These are phyloP conservation scores for Henningerozyma blattae DNA, from an alignment of 805 yeast species.

Conservation along the genomic window DNA sequence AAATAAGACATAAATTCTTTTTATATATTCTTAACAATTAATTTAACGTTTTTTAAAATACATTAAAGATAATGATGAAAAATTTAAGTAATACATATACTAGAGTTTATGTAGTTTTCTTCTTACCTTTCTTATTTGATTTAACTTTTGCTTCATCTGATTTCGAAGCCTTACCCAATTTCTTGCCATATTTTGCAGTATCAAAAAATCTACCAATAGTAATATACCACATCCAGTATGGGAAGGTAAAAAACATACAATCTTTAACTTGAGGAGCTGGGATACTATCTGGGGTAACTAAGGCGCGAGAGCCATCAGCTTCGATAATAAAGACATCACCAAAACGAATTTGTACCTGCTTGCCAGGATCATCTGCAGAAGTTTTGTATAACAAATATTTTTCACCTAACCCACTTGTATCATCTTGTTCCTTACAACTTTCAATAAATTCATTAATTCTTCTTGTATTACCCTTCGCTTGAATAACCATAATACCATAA, in stretches of 20 bases:
- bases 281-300: conserved; percentile 38
- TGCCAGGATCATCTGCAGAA: conserved; percentile 34
- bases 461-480: conserved; percentile 42
- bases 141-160: neutral
- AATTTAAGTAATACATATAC: too few relatives aligned
- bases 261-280: conserved; percentile 38
- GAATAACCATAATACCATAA: conserved; percentile 40
- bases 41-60: too few relatives aligned
- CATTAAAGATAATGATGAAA: too few relatives aligned
- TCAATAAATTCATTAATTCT: conserved; percentile 41
- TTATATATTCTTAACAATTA: too few relatives aligned
- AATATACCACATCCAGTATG: conserved; percentile 33
- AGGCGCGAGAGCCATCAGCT: conserved; percentile 27
- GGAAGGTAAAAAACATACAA: conserved; percentile 31
- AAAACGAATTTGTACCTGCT: conserved; percentile 41
- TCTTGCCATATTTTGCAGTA: neutral
- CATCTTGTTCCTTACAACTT: conserved; percentile 42
- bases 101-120: too few relatives aligned
- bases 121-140: neutral
- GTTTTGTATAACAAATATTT: conserved; percentile 29
- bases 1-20: too few relatives aligned
- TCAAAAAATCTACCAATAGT: conserved; percentile 28
- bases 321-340: conserved; percentile 50
- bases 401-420: conserved; percentile 44
- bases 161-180: neutral